Evolutionary conservation across 1,139 yeast genomes (phyloP).

Genomic region (Blastobotrys indianensis): DNA sequence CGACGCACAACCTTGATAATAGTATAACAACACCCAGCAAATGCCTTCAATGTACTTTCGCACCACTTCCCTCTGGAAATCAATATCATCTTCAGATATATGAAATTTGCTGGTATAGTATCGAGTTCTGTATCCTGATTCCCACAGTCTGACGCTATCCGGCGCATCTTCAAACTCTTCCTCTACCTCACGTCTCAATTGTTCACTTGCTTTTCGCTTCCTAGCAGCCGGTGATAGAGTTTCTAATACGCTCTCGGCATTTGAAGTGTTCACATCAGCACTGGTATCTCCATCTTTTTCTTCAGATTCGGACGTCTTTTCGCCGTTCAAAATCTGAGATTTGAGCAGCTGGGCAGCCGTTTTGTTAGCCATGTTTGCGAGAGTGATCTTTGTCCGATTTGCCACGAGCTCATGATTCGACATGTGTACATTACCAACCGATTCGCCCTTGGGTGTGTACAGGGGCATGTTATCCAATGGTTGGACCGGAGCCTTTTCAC

Average conservation of each 20-base stretch:
- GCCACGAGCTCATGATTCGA: conserved; percentile 69
- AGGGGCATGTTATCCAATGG: conserved; percentile 74
- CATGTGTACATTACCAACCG: conserved; percentile 61
- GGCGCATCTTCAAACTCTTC: conserved; percentile 31
- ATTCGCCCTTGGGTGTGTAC: conserved; percentile 63
- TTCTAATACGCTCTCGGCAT: conserved; percentile 28
- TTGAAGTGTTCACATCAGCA: not conserved
- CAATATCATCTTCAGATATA: conserved; percentile 50
- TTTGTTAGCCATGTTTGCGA: conserved; percentile 70
- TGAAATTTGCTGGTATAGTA: conserved; percentile 76
- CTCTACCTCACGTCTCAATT: conserved; percentile 8
- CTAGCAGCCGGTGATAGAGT: conserved; percentile 15
- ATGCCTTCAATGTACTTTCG: conserved; percentile 85
- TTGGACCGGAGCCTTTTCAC: conserved; percentile 68
- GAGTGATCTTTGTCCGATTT: conserved; percentile 57
- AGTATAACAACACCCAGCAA: conserved; percentile 88
- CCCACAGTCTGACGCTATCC: conserved; percentile 70
- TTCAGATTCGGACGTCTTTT: conserved; percentile 45
- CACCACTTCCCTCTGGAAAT: conserved; percentile 57
- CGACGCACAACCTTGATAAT: conserved; percentile 96
- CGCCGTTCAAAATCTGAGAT: conserved; percentile 30
- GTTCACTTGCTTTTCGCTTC: conserved; percentile 13
- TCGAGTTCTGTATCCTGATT: conserved; percentile 78
- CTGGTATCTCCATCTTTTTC: conserved; percentile 17
- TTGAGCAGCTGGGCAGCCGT: conserved; percentile 65